These are phyloP conservation scores for Trypanosoma congolense DNA, from an alignment of 208 protist genomes.

Conservation along the genomic window DNA sequence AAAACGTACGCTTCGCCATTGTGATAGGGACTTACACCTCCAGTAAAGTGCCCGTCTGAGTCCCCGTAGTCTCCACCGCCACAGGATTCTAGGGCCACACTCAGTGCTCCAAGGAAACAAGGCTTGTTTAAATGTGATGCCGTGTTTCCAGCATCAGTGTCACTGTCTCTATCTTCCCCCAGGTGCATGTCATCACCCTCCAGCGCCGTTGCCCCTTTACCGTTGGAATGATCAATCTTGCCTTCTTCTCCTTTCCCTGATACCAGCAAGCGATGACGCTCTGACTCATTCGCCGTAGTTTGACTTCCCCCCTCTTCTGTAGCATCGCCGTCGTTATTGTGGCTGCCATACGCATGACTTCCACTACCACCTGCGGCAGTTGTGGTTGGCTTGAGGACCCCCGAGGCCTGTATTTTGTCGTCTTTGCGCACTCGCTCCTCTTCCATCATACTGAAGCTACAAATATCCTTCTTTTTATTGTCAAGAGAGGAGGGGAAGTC, in stretches of 20 bases:
- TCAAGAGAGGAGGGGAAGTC: conserved; percentile 1
- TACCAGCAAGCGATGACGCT: neutral
- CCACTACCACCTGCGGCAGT: neutral
- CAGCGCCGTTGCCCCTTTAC: neutral
- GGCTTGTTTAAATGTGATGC: neutral
- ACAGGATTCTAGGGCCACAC: conserved; percentile 17
- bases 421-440: neutral
- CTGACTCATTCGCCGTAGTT: neutral
- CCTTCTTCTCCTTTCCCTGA: neutral
- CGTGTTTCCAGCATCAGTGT: neutral
- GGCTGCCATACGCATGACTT: neutral
- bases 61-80: neutral
- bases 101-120: conserved; percentile 24
- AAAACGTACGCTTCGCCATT: too few species aligned
- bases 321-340: neutral
- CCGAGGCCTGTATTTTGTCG: neutral
- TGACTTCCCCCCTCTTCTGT: neutral
- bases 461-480: conserved; percentile 7
- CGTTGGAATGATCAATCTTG: conserved; percentile 1
- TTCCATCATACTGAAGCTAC: conserved; percentile 1
- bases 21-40: too few species aligned
- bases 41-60: too few species aligned
- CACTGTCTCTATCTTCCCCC: neutral
- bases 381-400: neutral
- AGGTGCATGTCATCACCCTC: neutral